Evolutionary conservation across 2,329 filamentous ascomycete genomes (phyloP).

Genomic region (Cladorrhinum sp.): DNA sequence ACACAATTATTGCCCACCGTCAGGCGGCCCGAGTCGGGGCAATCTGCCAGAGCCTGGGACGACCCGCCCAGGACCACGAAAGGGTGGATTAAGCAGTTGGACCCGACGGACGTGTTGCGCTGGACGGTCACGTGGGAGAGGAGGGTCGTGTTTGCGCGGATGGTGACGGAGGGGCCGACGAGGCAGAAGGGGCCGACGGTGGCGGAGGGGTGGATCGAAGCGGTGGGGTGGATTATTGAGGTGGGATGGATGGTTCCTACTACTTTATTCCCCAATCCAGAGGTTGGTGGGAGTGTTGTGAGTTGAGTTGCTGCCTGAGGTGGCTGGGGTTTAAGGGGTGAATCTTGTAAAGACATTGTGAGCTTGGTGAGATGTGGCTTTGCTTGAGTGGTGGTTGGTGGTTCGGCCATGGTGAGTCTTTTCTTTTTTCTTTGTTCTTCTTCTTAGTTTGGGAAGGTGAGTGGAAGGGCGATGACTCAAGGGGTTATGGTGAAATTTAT

Average conservation of each 20-base stretch:
- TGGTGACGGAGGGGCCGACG: neutral
- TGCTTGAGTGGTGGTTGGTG: too few relatives aligned
- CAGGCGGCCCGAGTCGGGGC: neutral
- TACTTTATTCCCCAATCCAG: too few relatives aligned
- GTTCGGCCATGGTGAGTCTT: too few relatives aligned
- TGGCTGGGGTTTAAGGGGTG: too few relatives aligned
- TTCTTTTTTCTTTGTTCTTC: too few relatives aligned
- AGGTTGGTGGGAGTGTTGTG: neutral
- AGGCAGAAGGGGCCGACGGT: neutral
- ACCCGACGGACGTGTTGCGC: neutral
- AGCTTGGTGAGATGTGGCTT: too few relatives aligned
- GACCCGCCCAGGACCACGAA: neutral
- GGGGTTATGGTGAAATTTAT: too few relatives aligned
- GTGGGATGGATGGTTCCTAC: slow-evolving; percentile 2
- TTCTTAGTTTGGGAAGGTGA: too few relatives aligned
- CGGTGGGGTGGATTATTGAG: neutral
- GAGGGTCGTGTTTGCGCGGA: neutral
- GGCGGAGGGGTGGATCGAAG: neutral
- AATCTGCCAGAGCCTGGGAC: neutral
- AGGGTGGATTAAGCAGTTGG: slow-evolving; percentile 4
- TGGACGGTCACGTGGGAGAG: neutral
- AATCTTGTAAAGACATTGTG: too few relatives aligned
- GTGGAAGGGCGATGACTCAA: too few relatives aligned
- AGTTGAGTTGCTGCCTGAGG: neutral
- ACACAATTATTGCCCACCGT: neutral